Evolutionary conservation across 257 asterid genomes (phyloP).

Genomic region (Dorcoceras hygrometricum): DNA sequence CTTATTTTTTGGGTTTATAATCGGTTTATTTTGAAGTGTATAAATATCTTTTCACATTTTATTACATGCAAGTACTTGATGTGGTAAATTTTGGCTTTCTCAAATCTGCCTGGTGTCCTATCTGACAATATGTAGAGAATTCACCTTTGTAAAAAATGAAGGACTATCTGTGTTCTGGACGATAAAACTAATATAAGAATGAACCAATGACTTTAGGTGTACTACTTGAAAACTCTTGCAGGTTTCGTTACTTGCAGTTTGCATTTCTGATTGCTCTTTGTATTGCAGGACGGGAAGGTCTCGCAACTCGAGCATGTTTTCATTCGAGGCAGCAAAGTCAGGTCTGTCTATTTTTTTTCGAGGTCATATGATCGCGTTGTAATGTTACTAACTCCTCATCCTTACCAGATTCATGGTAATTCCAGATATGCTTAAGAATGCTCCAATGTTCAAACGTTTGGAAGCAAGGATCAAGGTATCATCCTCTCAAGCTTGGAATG

Average conservation of each 20-base stretch:
- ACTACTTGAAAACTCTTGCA: not conserved
- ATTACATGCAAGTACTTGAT: not conserved
- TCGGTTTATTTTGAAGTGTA: not conserved
- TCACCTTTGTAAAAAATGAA: not conserved
- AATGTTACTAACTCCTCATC: constrained; percentile 8
- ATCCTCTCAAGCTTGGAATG: constrained; percentile 7
- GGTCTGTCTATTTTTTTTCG: constrained; percentile 34
- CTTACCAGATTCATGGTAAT: constrained; percentile 87
- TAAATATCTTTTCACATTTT: too few species aligned
- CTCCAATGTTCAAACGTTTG: constrained; percentile 96
- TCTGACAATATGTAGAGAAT: not conserved
- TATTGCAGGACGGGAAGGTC: constrained; percentile 82
- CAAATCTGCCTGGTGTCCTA: not conserved
- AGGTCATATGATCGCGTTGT: constrained; percentile 11
- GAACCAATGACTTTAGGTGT: not conserved
- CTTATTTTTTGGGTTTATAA: not conserved
- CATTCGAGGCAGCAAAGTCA: constrained; percentile 97
- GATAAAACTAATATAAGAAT: too few species aligned
- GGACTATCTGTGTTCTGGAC: not conserved
- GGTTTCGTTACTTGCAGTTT: not conserved
- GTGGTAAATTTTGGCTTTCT: not conserved
- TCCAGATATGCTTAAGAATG: constrained; percentile 98
- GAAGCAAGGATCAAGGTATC: constrained; percentile 94
- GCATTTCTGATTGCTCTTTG: constrained; percentile 1
- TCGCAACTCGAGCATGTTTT: constrained; percentile 95